Evolutionary conservation across 2,329 filamentous ascomycete species (phyloP).

Genomic region (Epichloe aotearoae): DNA sequence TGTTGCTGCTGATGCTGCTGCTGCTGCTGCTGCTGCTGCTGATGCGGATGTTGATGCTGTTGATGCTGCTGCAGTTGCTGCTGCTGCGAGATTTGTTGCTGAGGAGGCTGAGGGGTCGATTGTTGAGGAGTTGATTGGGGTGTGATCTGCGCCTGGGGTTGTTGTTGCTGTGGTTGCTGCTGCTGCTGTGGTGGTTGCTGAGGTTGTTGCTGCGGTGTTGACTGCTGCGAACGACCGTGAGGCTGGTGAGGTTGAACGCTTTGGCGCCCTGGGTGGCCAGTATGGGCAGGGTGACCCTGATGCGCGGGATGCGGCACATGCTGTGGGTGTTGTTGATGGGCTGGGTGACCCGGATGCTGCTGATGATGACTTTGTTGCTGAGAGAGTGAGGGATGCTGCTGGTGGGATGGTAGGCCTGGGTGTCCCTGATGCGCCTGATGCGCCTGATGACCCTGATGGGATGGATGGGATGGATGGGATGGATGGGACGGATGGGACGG

Average conservation of each 20-base stretch:
- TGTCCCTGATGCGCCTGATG: conserved; percentile 16
- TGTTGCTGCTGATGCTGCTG: not conserved
- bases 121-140: conserved; percentile 9
- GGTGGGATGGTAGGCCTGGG: conserved; percentile 15
- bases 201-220: conserved; percentile 14
- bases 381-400: conserved; percentile 9
- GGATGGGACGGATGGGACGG: conserved; percentile 12
- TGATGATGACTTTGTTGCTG: conserved; percentile 16
- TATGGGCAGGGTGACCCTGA: conserved; percentile 11
- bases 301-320: conserved; percentile 14
- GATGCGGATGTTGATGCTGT: conserved; percentile 16
- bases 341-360: conserved; percentile 7
- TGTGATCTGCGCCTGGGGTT: conserved; percentile 10
- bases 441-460: conserved; percentile 10
- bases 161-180: conserved; percentile 15
- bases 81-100: conserved; percentile 10
- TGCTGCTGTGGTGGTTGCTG: conserved; percentile 14
- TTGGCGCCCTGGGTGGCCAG: conserved; percentile 14
- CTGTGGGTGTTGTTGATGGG: conserved; percentile 13
- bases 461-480: conserved; percentile 15
- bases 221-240: conserved; percentile 15
- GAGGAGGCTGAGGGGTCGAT: conserved; percentile 12
- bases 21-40: not conserved
- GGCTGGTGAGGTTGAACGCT: conserved; percentile 12
- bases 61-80: conserved; percentile 9